Evolutionary conservation across 108 stramenopile genomes (phyloP), one percentile per base, ranked within the genome.

Genomic region (Skeletonema costatum): DNA sequence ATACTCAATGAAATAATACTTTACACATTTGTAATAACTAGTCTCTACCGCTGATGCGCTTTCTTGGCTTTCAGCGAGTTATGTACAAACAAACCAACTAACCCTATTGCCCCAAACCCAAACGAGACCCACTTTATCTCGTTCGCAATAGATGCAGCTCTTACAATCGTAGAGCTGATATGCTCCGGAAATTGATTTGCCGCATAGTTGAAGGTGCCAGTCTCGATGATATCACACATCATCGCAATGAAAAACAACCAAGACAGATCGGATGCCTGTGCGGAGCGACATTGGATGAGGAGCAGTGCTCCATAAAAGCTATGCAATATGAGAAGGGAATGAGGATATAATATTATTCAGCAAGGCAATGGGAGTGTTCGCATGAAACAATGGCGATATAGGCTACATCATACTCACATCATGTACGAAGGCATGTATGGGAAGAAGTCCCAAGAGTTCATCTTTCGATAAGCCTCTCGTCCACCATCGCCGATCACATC

Each of bases 381-480:
- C 21, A 10, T 6, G 9, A 25, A 25, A 25, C 25, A 2, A 56
- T 25, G 53, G 53, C 25, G 9, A 5, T 10, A 5, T 25, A 56
- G 13, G 14, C 17, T 17, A 50, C 6, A 25, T 25, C 2, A 3
- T 25, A 53, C 53, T 56, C 53, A 56, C 53, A 71, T 38, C 38
- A 60, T 60, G 38, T 71, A 70, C 6, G 69, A 36, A 33, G 69
- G 69, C 53, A 70, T 70, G 36, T 58, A 58, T 5, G 39, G 32
- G 32, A 70, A 36, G 36, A 70, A 70, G 51, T 70, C 69, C 32
- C 56, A 70, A 16, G 39, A n/a, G 13, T 56, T 70, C 0, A 70
- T 59, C 16, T 31, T 10, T 58, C 33, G 16, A 58, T 70, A 70
- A 1, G 58, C 58, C 33, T 38, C 39, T 12, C 69, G 69, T 70